These are phyloP conservation scores for Sanghuangporus baumii DNA, from an alignment of 1,284 basidiomycete genomes.

Conservation along the genomic window DNA sequence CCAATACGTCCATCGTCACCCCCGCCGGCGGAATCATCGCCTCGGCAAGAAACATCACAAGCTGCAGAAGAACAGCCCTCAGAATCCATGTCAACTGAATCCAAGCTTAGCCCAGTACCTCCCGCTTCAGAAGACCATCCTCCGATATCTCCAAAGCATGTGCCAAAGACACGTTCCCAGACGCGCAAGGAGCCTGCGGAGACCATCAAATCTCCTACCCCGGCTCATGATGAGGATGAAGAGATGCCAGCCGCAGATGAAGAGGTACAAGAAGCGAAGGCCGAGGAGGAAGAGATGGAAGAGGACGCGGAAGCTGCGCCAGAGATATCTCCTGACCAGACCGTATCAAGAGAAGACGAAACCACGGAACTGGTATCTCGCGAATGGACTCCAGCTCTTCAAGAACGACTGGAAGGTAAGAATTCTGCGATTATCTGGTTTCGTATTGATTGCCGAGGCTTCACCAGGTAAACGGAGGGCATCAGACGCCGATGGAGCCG, in stretches of 20 bases:
- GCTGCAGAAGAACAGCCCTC: neutral
- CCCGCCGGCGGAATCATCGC: neutral
- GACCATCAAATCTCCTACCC: conserved; percentile 21
- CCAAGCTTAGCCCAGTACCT: neutral
- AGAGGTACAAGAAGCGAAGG: conserved; percentile 17
- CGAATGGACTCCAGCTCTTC: conserved; percentile 10
- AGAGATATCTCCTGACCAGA: neutral
- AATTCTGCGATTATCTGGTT: neutral
- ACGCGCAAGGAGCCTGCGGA: conserved; percentile 15
- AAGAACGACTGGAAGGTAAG: conserved; percentile 11
- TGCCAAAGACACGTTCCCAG: neutral
- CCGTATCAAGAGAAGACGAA: conserved; percentile 4
- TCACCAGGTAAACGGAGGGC: conserved; percentile 62
- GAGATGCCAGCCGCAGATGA: conserved; percentile 7
- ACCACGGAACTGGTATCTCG: neutral
- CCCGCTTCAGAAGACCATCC: conserved; percentile 4
- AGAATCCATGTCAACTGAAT: neutral
- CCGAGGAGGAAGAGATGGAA: conserved; percentile 7
- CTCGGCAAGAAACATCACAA: neutral
- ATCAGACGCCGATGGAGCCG: conserved; percentile 46
- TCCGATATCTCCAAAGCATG: neutral
- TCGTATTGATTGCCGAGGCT: neutral
- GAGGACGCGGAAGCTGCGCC: conserved; percentile 20
- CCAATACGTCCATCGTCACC: neutral
- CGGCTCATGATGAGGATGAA: conserved; percentile 17